Base-by-base conservation (phyloP, 495 filamentous ascomycete genomes). In the Penicillium tannophilum region DNA sequence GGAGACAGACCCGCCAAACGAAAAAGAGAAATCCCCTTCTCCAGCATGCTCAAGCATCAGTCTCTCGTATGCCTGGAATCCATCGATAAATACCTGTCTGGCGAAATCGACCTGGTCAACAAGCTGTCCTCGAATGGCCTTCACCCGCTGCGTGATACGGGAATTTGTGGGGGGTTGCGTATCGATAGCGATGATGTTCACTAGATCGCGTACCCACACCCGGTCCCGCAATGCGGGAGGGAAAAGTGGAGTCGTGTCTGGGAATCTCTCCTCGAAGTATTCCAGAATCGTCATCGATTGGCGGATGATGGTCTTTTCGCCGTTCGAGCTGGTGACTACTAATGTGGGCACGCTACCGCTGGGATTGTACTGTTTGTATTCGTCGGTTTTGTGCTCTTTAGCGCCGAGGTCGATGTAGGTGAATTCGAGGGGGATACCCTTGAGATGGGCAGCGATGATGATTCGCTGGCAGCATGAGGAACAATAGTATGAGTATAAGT, bases 171-270 rank as follows among this genome's bases (percentile, higher is more conserved):
- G 10, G 4, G 51, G 51, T 23, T 53, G 20, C 4, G 20, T 42
- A 53, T 28, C 51, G 16, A 36, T 53, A 6, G 35, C 33, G 35
- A 53, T 42, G 30, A 53, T 39, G 20, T 53, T 53, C 20, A 53
- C 33, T 2, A 53, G 10, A 12, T 53, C 35, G 20, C 51, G 35
- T 8, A 53, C 51, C 51, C 16, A 10, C 20, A 42, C 20, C 14
- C 28, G 50, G 26, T 52, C 50, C 3, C 17, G 28, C 14, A 6
- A 19, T 12, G 33, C 28, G 28, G 28, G n/a, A 26, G 50, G 50
- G 7, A 52, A 17, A 35, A 52, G 50, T 14, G 50, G 50, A 3
- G 50, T 17, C 30, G 14, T 6, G 14, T 16, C 17, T 16, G 39
- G 39, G 39, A 42, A 17, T 16, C 39, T 16, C 17, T 42, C 39